A percentile compares a stretch with the other conserved stretches of the same genome.
phyloP scores from a whole-genome alignment of 495 filamentous ascomycete genomes.

The Staphylotrichum longicolle region DNA sequence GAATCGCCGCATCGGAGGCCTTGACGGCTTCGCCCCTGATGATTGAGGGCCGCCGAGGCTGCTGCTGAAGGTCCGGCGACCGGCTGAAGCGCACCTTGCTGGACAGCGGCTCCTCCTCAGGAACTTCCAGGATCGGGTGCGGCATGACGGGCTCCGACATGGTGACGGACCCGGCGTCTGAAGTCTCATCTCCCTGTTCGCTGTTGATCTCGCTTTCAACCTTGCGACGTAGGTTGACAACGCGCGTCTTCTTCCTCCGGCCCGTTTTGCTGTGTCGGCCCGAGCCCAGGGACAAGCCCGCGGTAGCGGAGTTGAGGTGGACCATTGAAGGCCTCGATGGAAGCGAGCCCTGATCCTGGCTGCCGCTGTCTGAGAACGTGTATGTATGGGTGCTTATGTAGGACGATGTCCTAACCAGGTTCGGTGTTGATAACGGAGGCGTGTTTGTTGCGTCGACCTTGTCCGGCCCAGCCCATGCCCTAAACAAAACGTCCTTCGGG shows the following conservation, averaged over 20 bases:
- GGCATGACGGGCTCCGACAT: slow-evolving; percentile 51
- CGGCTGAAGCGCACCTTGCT: slow-evolving; percentile 44
- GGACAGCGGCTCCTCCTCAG: slow-evolving; percentile 54
- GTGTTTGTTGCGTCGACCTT: slow-evolving; percentile 58
- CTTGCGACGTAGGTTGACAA: slow-evolving; percentile 79
- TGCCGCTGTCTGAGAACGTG: slow-evolving; percentile 57
- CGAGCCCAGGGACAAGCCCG: slow-evolving; percentile 62
- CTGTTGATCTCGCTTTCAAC: slow-evolving; percentile 54
- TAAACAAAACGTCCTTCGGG: slow-evolving; percentile 79
- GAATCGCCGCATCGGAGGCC: slow-evolving; percentile 18
- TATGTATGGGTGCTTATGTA: slow-evolving; percentile 60
- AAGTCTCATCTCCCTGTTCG: slow-evolving; percentile 41
- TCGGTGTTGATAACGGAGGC: slow-evolving; percentile 53
- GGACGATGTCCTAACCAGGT: slow-evolving; percentile 60
- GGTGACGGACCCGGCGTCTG: slow-evolving; percentile 41
- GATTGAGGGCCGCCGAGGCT: slow-evolving; percentile 29
- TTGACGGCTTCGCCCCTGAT: slow-evolving; percentile 31
- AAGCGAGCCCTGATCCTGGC: slow-evolving; percentile 47
- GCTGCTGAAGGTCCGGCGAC: slow-evolving; percentile 25
- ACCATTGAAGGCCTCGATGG: slow-evolving; percentile 48
- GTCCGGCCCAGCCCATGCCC: slow-evolving; percentile 86
- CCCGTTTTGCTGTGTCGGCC: slow-evolving; percentile 64
- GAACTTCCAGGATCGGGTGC: slow-evolving; percentile 48
- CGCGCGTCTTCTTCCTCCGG: slow-evolving; percentile 85
- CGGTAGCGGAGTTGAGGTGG: slow-evolving; percentile 51